phyloP scores from a whole-genome alignment of 176 grass and related monocot species.

The Musa troglodytarum region DNA sequence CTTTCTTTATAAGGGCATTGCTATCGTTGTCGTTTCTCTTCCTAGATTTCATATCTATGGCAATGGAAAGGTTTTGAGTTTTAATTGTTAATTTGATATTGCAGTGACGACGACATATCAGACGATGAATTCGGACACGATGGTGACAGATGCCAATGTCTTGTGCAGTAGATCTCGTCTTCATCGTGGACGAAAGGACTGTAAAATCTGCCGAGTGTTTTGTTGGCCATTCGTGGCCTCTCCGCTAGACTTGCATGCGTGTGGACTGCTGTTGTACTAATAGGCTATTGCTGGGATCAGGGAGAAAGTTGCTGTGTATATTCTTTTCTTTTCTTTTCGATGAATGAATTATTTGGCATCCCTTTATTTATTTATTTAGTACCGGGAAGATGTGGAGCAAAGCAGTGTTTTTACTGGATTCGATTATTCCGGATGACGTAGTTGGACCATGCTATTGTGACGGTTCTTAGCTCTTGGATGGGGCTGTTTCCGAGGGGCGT shows the following conservation, averaged over 20 bases:
- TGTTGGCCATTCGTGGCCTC: background rate
- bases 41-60: no score
- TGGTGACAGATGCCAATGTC: conserved; percentile 9
- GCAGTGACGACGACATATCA: conserved; percentile 3
- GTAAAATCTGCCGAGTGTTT: background rate
- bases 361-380: background rate
- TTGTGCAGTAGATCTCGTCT: conserved; percentile 8
- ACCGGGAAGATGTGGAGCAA: no score
- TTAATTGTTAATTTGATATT: background rate
- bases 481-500: no score
- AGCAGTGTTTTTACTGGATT: no score
- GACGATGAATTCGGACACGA: conserved; percentile 5
- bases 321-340: background rate
- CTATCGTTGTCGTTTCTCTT: background rate
- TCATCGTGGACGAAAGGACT: background rate
- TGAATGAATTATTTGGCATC: background rate
- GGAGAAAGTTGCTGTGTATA: background rate
- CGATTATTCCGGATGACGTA: no score
- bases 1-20: no score
- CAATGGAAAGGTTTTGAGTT: background rate
- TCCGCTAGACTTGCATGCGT: background rate
- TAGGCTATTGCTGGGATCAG: background rate
- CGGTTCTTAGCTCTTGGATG: no score
- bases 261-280: background rate
- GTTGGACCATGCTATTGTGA: no score